Evolutionary conservation across 2,329 filamentous ascomycete species (phyloP).

Genomic region (Akanthomyces lecanii): DNA sequence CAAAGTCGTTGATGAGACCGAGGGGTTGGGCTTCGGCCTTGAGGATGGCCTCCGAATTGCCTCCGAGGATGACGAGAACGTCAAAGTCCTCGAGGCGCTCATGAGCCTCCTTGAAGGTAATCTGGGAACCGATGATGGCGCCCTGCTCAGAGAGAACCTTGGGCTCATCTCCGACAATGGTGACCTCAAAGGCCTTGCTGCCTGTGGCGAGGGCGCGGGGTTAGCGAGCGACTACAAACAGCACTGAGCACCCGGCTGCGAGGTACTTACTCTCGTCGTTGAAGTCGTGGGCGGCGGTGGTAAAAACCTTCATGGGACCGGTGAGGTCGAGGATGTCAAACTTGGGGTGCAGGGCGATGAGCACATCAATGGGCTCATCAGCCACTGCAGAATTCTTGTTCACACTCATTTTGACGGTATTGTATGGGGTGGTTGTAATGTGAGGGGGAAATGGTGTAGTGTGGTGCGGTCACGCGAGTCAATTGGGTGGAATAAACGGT

Average conservation of each 20-base stretch:
- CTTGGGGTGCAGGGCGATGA: slow-evolving; percentile 57
- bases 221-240: slow-evolving; percentile 4
- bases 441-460: slow-evolving; percentile 8
- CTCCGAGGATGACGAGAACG: slow-evolving; percentile 73
- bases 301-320: slow-evolving; percentile 50
- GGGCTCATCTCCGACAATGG: slow-evolving; percentile 49
- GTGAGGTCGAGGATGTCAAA: slow-evolving; percentile 58
- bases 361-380: slow-evolving; percentile 56
- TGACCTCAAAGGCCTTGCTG: slow-evolving; percentile 56
- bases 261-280: slow-evolving; percentile 47
- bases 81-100: slow-evolving; percentile 72
- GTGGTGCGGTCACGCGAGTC: slow-evolving; percentile 10
- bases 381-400: slow-evolving; percentile 55
- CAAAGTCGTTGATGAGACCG: slow-evolving; percentile 68
- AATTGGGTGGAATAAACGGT: slow-evolving; percentile 14
- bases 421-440: slow-evolving; percentile 22
- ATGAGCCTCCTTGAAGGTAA: slow-evolving; percentile 74
- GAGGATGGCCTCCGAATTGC: slow-evolving; percentile 59
- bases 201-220: slow-evolving; percentile 33
- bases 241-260: neutral
- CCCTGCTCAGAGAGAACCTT: slow-evolving; percentile 59
- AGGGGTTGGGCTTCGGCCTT: slow-evolving; percentile 66
- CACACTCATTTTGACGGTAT: slow-evolving; percentile 50
- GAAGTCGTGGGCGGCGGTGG: slow-evolving; percentile 47
- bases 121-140: slow-evolving; percentile 67